Conservation (phyloP, 2,329 filamentous ascomycete genomes). For the Fusarium penzigii region DNA sequence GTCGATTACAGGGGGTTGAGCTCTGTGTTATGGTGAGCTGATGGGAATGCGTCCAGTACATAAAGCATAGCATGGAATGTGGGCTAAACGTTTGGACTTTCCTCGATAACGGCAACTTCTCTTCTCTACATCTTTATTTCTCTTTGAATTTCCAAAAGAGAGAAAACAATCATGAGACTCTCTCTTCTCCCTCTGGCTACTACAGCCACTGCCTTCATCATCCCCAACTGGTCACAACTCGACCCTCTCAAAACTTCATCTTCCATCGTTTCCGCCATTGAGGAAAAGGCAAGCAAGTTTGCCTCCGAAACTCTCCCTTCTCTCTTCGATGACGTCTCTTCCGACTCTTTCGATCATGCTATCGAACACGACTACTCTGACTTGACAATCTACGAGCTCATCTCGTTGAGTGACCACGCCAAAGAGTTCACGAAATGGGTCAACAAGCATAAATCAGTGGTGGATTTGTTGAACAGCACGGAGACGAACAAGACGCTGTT, state of each 20-base stretch:
- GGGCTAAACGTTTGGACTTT: no score
- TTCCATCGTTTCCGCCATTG: no score
- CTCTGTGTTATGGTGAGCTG: no score
- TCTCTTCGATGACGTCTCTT: slow-evolving; percentile 3
- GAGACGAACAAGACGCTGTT: slow-evolving; percentile 77
- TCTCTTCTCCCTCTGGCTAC: slow-evolving; percentile 17
- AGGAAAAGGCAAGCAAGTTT: slow-evolving; percentile 7
- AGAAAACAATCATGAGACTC: slow-evolving; percentile 18
- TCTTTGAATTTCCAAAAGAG: background rate
- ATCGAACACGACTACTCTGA: slow-evolving; percentile 50
- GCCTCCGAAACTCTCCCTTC: slow-evolving; percentile 8
- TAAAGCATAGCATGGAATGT: no score
- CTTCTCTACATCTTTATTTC: no score
- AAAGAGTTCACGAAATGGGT: slow-evolving; percentile 77
- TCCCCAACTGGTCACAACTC: slow-evolving; percentile 13
- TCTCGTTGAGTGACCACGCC: slow-evolving; percentile 74
- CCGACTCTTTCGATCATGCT: slow-evolving; percentile 2
- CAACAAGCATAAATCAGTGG: slow-evolving; percentile 69
- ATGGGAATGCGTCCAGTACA: no score
- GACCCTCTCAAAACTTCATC: slow-evolving; percentile 1
- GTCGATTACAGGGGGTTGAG: no score
- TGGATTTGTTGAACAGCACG: slow-evolving; percentile 73
- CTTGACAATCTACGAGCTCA: slow-evolving; percentile 77
- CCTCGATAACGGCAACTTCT: no score
- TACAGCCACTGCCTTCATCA: slow-evolving; percentile 22